A percentile compares a stretch with the other conserved stretches of the same genome.
Evolutionary conservation across 371 early-diverging fungal species (phyloP).

Genomic region (Thermomucor indicae-seudaticae): DNA sequence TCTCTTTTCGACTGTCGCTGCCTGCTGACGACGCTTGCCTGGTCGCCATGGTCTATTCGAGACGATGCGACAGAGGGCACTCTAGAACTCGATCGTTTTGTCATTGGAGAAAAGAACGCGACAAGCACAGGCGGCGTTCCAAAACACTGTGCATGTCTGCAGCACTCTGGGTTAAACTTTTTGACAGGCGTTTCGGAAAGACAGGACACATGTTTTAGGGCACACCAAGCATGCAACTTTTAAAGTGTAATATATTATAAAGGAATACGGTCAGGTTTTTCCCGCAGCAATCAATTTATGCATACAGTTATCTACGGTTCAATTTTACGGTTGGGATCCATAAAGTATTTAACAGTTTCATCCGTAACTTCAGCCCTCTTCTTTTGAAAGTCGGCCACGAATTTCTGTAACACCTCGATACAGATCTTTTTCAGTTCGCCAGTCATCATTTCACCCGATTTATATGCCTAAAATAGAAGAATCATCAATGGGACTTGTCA

Average conservation of each 20-base stretch:
- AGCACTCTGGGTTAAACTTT: too few species aligned
- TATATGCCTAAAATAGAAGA: constrained; percentile 56
- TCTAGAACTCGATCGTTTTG: constrained; percentile 18
- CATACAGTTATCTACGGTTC: constrained; percentile 13
- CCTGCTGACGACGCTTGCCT: constrained; percentile 20
- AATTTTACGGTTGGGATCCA: constrained; percentile 53
- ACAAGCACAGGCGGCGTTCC: too few species aligned
- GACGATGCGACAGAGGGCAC: constrained; percentile 29
- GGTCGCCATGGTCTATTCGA: constrained; percentile 19
- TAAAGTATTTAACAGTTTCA: constrained; percentile 60
- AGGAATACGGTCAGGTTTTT: too few species aligned
- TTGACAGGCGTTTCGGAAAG: neutral
- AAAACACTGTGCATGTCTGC: too few species aligned
- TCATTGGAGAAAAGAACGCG: too few species aligned
- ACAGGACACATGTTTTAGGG: constrained; percentile 1
- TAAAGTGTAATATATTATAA: neutral
- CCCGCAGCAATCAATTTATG: neutral
- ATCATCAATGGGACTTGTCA: neutral
- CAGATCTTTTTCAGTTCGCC: constrained; percentile 94
- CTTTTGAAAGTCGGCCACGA: constrained; percentile 88
- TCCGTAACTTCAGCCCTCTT: constrained; percentile 65
- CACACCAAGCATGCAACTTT: neutral
- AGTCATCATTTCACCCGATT: constrained; percentile 86
- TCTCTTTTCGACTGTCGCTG: constrained; percentile 43
- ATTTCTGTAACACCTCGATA: constrained; percentile 81